These are phyloP conservation scores for Craterostigma plantagineum DNA, from an alignment of 257 asterid species.

Conservation along the genomic window DNA sequence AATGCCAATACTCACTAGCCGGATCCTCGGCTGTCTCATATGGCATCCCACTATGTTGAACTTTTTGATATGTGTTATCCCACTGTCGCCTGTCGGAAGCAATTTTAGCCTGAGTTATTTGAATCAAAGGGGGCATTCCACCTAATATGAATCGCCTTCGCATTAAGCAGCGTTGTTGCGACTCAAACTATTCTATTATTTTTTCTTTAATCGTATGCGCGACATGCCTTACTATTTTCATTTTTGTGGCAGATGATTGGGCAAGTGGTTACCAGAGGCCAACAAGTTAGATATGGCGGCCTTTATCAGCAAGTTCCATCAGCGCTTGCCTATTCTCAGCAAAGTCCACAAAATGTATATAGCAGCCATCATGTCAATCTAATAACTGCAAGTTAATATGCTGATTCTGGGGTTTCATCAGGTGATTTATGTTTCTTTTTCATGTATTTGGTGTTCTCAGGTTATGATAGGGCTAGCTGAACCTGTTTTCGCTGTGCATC, in stretches of 20 bases:
- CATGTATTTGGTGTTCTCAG: conserved; percentile 23
- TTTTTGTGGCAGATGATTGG: conserved; percentile 31
- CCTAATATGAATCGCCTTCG: no score
- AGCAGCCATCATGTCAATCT: no score
- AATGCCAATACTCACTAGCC: no score
- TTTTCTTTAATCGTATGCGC: conserved; percentile 2
- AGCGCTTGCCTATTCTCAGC: conserved; percentile 30
- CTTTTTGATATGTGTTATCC: no score
- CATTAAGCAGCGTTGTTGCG: neutral
- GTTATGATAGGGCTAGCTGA: conserved; percentile 47
- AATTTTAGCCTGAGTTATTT: no score
- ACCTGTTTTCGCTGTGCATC: conserved; percentile 53
- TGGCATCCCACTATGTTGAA: no score
- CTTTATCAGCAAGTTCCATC: conserved; percentile 43
- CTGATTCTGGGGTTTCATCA: neutral
- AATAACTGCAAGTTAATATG: no score
- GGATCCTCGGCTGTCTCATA: no score
- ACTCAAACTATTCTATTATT: neutral
- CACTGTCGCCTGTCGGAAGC: no score
- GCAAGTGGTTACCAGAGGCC: conserved; percentile 37
- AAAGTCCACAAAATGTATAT: conserved; percentile 55
- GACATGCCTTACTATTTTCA: neutral
- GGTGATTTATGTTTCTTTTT: conserved; percentile 4
- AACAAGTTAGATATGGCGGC: conserved; percentile 36
- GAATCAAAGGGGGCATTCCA: no score